Conservation (phyloP, 345 rosid species). For the Salix suchowensis region DNA sequence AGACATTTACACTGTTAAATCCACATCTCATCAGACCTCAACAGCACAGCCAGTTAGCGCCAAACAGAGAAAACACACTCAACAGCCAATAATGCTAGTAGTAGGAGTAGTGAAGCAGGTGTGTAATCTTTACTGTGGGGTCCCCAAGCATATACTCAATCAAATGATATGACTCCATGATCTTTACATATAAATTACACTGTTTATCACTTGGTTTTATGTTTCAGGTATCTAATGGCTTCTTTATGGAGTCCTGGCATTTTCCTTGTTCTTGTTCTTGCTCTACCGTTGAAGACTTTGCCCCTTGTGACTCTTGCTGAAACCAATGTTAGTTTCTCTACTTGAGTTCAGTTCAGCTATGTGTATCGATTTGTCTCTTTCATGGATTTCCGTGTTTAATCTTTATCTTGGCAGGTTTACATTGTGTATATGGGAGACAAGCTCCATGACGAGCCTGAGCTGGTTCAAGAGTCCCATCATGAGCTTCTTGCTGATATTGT, state of each 20-base stretch:
- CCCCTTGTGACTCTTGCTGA: not conserved
- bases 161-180: not conserved
- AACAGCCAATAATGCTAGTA: not conserved
- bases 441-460: constrained; percentile 35
- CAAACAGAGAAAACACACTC: not conserved
- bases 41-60: not conserved
- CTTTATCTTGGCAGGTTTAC: constrained; percentile 39
- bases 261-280: not conserved
- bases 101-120: not conserved
- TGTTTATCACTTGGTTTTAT: not conserved
- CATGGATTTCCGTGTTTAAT: not conserved
- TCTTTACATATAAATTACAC: not conserved
- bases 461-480: constrained; percentile 48
- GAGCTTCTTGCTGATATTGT: constrained; percentile 50
- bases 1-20: not conserved
- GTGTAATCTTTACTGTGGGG: not conserved
- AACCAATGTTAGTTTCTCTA: not conserved
- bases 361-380: not conserved
- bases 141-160: not conserved
- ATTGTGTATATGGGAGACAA: constrained; percentile 59
- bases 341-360: not conserved
- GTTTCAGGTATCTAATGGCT: not conserved
- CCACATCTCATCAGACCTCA: not conserved
- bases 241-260: not conserved
- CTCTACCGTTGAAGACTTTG: not conserved